Evolutionary conservation across 371 early-diverging fungal species (phyloP), one percentile per base, ranked within the genome.

Genomic region (Actinomortierella ambigua): DNA sequence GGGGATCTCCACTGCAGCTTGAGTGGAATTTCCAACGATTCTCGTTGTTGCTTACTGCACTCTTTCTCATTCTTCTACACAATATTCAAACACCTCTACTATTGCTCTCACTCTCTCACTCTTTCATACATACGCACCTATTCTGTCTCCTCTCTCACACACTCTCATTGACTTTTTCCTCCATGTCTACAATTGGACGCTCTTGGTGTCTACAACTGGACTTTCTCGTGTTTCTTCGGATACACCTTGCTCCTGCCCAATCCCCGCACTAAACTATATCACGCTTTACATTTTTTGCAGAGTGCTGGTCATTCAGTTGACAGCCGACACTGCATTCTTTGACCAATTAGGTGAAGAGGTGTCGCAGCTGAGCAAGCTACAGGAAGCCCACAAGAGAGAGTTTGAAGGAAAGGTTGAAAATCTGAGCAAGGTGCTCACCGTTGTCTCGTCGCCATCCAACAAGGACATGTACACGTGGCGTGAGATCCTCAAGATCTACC

Each of bases 381-480:
- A 77, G 58, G 62, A 59, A 63, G 62, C 46, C 68, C 82, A 11
- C 47, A 70, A 55, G 63, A 73, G 26, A 50, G 59, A 77, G 50
- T 85, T 83, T 40, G 75, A 83, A 47, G 54, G 76, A 15, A 79
- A 81, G 27, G 79, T 88, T 6, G 61, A 77, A 23, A 77, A 77
- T 50, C 50, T 88, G 1, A 80, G 81, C 53, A 67, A 56, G 5
- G 59, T 79, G n/a, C 75, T 88, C 69, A 76, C 70, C 0, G 75
- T 76, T 39, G 79, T 77, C 42, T 84, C 83, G 60, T 88, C 91
- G 1, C 81, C 82, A 1, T 83, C 84, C 46, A 85, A 84, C 55
- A 77, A 83, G 34, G 90, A 92, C 59, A 83, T 90, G 77, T 87
- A 89, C 55, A 68, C 81, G 17, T 91, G 92, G 92, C 80, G 92